phyloP scores from a whole-genome alignment of 2,329 filamentous ascomycete genomes.

The Alternaria alternata region DNA sequence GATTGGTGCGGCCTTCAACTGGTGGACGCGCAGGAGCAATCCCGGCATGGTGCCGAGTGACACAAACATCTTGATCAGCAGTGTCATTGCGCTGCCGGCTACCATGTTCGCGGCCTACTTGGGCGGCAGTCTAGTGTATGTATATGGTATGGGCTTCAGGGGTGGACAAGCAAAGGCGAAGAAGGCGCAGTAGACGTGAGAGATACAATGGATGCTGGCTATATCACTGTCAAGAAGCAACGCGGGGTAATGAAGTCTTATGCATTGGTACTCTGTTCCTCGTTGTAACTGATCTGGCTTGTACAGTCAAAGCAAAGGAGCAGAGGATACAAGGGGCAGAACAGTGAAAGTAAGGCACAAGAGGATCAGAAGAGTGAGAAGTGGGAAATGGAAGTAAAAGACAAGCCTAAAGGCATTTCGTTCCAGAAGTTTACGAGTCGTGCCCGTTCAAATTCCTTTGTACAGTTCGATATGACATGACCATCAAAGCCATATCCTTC shows the following conservation, averaged over 20 bases:
- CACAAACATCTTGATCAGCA: slow-evolving; percentile 51
- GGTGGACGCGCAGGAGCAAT: slow-evolving; percentile 51
- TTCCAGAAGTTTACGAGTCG: accelerated
- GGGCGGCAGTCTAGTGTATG: slow-evolving; percentile 56
- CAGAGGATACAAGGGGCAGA: no score
- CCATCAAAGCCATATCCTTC: no score
- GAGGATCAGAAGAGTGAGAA: no score
- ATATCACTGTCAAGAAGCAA: background rate
- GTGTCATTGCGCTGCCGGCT: slow-evolving; percentile 43
- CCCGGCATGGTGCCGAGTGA: slow-evolving; percentile 46
- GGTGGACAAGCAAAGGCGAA: slow-evolving; percentile 35
- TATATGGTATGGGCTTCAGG: slow-evolving; percentile 56
- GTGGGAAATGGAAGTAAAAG: no score
- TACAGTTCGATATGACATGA: no score
- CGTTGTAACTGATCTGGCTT: no score
- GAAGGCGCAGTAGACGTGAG: slow-evolving; percentile 29
- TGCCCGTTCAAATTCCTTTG: no score
- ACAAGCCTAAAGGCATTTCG: no score
- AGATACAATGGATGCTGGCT: background rate
- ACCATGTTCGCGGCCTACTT: slow-evolving; percentile 54
- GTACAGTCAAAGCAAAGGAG: no score
- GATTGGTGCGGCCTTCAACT: slow-evolving; percentile 52
- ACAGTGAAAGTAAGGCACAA: no score
- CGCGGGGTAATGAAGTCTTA: background rate
- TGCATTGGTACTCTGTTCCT: no score